Conservation (phyloP, 345 rosid genomes). For the Camelina hispida region DNA sequence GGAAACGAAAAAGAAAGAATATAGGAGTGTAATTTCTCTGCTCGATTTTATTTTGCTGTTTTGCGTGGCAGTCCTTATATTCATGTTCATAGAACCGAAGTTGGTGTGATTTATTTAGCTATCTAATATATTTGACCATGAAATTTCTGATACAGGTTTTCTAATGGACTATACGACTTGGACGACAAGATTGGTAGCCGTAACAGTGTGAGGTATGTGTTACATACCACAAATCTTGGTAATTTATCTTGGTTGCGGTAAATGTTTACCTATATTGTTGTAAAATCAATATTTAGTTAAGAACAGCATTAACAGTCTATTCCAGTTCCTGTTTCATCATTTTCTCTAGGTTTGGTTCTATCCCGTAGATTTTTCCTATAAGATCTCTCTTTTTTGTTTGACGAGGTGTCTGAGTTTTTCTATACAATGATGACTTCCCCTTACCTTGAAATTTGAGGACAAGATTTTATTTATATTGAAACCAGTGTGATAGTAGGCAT, state of each 20-base stretch:
- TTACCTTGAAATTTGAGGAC: conserved; percentile 4
- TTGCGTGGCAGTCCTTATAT: conserved; percentile 13
- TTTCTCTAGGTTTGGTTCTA: conserved; percentile 11
- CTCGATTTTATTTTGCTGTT: neutral
- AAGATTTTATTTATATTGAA: neutral
- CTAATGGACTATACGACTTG: conserved; percentile 46
- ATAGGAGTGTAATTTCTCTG: neutral
- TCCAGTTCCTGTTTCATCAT: neutral
- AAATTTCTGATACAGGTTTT: conserved; percentile 54
- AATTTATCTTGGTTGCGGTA: neutral
- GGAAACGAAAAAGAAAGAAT: neutral
- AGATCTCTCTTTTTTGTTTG: conserved; percentile 1
- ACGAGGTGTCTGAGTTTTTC: conserved; percentile 15
- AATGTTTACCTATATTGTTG: neutral
- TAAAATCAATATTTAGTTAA: neutral
- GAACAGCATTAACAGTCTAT: neutral
- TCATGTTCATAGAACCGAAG: neutral
- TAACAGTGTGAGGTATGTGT: conserved; percentile 42
- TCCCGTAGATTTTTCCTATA: neutral
- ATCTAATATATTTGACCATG: conserved; percentile 19
- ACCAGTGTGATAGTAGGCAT: conserved; percentile 18
- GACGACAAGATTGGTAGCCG: conserved; percentile 39
- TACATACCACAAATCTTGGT: conserved; percentile 15
- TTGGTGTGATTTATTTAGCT: conserved; percentile 20
- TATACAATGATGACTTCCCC: conserved; percentile 11